These are phyloP conservation scores for Aspergillus ibericus DNA, from an alignment of 2,329 filamentous ascomycete genomes.

Conservation along the genomic window DNA sequence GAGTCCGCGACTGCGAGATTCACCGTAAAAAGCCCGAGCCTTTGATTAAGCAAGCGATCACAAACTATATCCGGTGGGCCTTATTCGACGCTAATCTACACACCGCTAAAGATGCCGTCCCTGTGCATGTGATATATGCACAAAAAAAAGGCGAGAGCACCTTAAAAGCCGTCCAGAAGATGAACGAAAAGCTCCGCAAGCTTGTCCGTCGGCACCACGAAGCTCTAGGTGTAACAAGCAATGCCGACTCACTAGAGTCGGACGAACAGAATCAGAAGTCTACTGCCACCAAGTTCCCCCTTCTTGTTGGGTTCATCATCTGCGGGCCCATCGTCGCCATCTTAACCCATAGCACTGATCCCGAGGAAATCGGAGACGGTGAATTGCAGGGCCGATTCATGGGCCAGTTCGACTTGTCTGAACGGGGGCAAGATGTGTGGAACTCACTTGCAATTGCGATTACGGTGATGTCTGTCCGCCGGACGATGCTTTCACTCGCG, in stretches of 20 bases:
- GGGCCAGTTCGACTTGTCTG: constrained; percentile 55
- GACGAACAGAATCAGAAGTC: background rate
- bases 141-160: constrained; percentile 42
- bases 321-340: constrained; percentile 55
- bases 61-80: constrained; percentile 56
- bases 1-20: constrained; percentile 52
- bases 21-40: constrained; percentile 35
- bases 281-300: constrained; percentile 35
- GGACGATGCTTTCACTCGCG: constrained; percentile 50
- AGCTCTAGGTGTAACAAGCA: constrained; percentile 16
- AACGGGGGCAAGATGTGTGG: constrained; percentile 59
- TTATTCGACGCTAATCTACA: constrained; percentile 50
- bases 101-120: constrained; percentile 34
- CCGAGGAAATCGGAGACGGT: constrained; percentile 22
- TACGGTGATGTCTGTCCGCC: constrained; percentile 54
- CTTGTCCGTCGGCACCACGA: constrained; percentile 47
- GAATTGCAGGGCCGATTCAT: constrained; percentile 38
- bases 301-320: constrained; percentile 57
- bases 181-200: constrained; percentile 45
- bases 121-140: constrained; percentile 49
- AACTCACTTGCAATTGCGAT: constrained; percentile 60
- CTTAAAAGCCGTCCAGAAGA: constrained; percentile 42
- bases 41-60: constrained; percentile 44
- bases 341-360: constrained; percentile 51
- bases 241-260: too few species aligned